A percentile compares a stretch with the other conserved stretches of the same genome.
phyloP scores from a whole-genome alignment of 768 basidiomycete genomes.

The Lanmaoa pseudosensibilis region DNA sequence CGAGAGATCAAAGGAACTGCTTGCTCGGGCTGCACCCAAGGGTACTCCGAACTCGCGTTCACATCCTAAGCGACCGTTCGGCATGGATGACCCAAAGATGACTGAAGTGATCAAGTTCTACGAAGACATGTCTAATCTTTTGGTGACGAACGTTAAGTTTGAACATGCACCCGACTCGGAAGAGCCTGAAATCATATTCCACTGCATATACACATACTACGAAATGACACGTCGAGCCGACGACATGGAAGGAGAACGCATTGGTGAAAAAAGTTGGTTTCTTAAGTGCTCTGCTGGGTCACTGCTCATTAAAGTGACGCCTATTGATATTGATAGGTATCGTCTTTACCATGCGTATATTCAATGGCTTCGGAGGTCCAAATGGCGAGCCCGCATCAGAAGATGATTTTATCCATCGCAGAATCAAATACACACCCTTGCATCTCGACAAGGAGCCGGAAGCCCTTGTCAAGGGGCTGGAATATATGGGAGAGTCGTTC shows the following conservation, averaged over 20 bases:
- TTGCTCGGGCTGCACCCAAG: conserved; percentile 43
- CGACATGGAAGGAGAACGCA: conserved; percentile 35
- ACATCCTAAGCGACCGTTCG: conserved; percentile 36
- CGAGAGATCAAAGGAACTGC: conserved; percentile 47
- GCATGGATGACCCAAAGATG: conserved; percentile 56
- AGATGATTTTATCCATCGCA: conserved; percentile 34
- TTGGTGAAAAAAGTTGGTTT: conserved; percentile 34
- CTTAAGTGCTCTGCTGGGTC: not conserved
- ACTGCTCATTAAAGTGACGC: conserved; percentile 6
- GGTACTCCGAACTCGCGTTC: conserved; percentile 37
- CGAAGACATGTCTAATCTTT: conserved; percentile 81
- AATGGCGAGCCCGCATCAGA: conserved; percentile 34
- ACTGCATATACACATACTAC: conserved; percentile 67
- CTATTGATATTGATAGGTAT: conserved; percentile 43
- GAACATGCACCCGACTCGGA: conserved; percentile 30
- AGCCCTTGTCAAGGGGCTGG: conserved; percentile 57
- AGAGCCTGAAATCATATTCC: conserved; percentile 54
- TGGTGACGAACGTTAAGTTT: conserved; percentile 61
- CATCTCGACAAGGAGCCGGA: conserved; percentile 60
- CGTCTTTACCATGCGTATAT: conserved; percentile 56
- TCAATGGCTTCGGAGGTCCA: conserved; percentile 36
- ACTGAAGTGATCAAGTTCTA: conserved; percentile 69
- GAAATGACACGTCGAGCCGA: conserved; percentile 32
- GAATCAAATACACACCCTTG: conserved; percentile 57
- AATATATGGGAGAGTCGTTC: conserved; percentile 63